phyloP scores from a whole-genome alignment of 257 asterid genomes.

The Jacaranda mimosifolia region DNA sequence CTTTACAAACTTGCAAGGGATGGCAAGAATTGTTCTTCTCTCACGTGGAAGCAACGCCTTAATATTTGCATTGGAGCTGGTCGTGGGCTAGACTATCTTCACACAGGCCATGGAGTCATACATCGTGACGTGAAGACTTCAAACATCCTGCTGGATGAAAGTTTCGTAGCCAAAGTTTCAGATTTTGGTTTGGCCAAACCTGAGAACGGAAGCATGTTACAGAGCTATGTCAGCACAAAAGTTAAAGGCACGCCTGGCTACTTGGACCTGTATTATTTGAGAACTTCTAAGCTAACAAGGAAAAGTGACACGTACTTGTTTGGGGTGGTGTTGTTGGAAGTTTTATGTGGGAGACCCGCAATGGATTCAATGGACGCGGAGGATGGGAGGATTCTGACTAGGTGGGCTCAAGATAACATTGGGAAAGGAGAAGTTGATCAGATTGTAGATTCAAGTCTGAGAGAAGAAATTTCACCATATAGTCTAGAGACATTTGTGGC shows the following conservation, averaged over 20 bases:
- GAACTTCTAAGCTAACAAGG: conserved; percentile 54
- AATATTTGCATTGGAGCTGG: conserved; percentile 64
- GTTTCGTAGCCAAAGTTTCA: conserved; percentile 53
- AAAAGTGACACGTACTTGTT: conserved; percentile 72
- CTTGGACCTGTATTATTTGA: conserved; percentile 60
- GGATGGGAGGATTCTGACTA: conserved; percentile 49
- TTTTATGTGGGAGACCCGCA: conserved; percentile 64
- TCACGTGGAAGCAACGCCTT: conserved; percentile 58
- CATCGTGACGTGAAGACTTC: conserved; percentile 63
- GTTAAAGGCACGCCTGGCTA: conserved; percentile 73
- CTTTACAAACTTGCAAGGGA: conserved; percentile 48
- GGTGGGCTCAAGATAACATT: conserved; percentile 60
- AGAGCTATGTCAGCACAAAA: conserved; percentile 57
- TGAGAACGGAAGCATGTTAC: conserved; percentile 40
- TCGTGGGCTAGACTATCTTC: conserved; percentile 65
- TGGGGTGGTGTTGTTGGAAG: conserved; percentile 70
- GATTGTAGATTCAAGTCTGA: conserved; percentile 49
- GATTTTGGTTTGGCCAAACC: conserved; percentile 67
- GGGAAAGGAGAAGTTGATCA: conserved; percentile 54
- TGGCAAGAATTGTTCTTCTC: conserved; percentile 29
- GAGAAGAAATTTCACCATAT: conserved; percentile 45
- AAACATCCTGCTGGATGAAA: conserved; percentile 60
- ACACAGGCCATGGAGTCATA: conserved; percentile 52
- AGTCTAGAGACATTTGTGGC: conserved; percentile 53
- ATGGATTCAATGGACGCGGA: conserved; percentile 48